These are phyloP conservation scores for Magnaporthales sp. DNA, from an alignment of 2,329 filamentous ascomycete species.

Conservation along the genomic window DNA sequence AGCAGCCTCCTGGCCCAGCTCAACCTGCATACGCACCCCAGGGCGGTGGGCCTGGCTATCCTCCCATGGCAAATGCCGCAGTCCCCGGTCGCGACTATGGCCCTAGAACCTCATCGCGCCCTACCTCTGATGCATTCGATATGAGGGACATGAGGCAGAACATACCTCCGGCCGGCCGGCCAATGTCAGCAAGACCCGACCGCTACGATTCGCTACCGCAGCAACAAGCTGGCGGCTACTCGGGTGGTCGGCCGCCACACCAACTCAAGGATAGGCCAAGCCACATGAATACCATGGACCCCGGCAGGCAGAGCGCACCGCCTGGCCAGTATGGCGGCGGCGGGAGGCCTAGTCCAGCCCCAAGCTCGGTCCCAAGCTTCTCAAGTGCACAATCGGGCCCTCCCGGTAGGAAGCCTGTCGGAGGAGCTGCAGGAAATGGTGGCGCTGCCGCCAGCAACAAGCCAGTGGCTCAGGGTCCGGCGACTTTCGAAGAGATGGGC, in stretches of 20 bases:
- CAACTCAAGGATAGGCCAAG: conserved; percentile 17
- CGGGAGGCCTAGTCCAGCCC: conserved; percentile 1
- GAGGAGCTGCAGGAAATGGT: neutral
- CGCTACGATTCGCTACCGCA: conserved; percentile 17
- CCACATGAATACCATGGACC: conserved; percentile 13
- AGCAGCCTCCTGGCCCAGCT: conserved; percentile 16
- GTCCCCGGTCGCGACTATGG: conserved; percentile 28
- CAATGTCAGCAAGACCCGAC: conserved; percentile 18
- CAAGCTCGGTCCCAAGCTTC: conserved; percentile 19
- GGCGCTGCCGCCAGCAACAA: conserved; percentile 4
- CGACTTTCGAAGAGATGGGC: conserved; percentile 98
- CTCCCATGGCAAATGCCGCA: conserved; percentile 7
- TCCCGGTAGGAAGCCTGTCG: conserved; percentile 4
- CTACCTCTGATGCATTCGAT: conserved; percentile 18
- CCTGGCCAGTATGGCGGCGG: conserved; percentile 16
- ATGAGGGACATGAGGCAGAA: conserved; percentile 1
- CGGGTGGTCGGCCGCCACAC: conserved; percentile 6
- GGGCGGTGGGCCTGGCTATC: neutral
- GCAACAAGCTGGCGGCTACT: conserved; percentile 6
- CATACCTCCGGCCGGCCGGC: conserved; percentile 11
- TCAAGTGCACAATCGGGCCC: conserved; percentile 9
- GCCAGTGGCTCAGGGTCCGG: conserved; percentile 59
- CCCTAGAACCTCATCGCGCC: conserved; percentile 25
- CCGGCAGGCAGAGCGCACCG: conserved; percentile 26
- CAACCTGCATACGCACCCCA: conserved; percentile 11